Evolutionary conservation across 2,329 filamentous ascomycete species (phyloP), one percentile per base, ranked within the genome.

Genomic region (Colletotrichum truncatum): DNA sequence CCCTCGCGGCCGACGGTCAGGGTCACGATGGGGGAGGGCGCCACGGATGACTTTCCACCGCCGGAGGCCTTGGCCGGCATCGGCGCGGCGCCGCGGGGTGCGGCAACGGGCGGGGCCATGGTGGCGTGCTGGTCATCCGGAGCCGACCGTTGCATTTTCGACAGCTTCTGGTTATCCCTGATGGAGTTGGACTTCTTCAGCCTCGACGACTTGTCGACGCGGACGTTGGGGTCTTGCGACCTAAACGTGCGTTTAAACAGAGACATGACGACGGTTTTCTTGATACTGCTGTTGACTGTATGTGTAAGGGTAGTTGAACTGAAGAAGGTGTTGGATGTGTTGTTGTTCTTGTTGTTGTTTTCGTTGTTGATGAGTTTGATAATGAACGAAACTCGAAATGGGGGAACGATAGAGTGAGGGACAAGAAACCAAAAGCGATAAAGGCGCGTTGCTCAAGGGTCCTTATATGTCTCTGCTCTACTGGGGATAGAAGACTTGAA

Each of bases 241-340:
- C 90, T 86, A 83, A 96, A 94, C 76, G 94, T 94, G 78, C 93
- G 93, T 84, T 94, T 97, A 86, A 97, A 97, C 93, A 65, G 36
- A 18, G 62, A 65, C 62, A 97, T 97, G 80, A 77, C 76, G 77
- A 78, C 78, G 79, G 78, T 34, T 36, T 34, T 36, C 71, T 46
- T 46, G 41, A 46, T 4, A 11, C 64, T 67, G 45, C 32, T 16
- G 53, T 30, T 43, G 52, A 8, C 11, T 21, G 48, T 36, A 23
- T 67, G 63, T 51, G 21, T 60, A n/a, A 14, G 30, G 26, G 36
- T 32, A 26, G 51, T n/a, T 48, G 53, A 49, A 41, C 64, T 57
- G 52, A 63, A 53, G 52, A 66, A 58, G n/a, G 16, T 16, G 32
- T 36, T 36, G 39, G 34, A 30, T 28, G 21, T 36, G 45, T 43